Evolutionary conservation across 768 basidiomycete species (phyloP).

Genomic region (Cystoderma amianthinum): DNA sequence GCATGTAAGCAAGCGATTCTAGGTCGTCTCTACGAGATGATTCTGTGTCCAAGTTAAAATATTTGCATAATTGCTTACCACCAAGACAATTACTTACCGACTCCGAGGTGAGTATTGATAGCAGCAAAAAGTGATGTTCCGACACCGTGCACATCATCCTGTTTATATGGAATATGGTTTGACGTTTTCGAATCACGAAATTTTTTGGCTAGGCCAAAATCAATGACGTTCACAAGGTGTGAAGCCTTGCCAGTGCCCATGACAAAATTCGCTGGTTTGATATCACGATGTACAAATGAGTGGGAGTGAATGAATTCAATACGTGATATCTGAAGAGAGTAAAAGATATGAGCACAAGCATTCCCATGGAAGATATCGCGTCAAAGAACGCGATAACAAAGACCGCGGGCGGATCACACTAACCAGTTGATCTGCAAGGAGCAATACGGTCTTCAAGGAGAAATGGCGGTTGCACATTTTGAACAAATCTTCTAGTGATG

Average conservation of each 20-base stretch:
- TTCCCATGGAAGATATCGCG: neutral
- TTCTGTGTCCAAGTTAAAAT: constrained; percentile 31
- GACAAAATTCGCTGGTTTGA: constrained; percentile 98
- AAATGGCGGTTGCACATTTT: constrained; percentile 90
- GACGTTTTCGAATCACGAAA: constrained; percentile 62
- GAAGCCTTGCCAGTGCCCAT: constrained; percentile 67
- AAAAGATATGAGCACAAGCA: neutral
- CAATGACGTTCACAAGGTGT: constrained; percentile 84
- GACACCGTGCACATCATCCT: constrained; percentile 71
- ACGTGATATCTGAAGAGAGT: constrained; percentile 68
- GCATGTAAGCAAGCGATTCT: constrained; percentile 77
- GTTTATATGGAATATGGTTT: constrained; percentile 65
- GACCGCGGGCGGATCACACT: constrained; percentile 19
- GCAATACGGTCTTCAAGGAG: constrained; percentile 87
- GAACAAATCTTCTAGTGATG: constrained; percentile 82
- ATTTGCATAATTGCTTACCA: neutral
- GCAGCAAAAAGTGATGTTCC: constrained; percentile 74
- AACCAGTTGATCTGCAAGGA: constrained; percentile 93
- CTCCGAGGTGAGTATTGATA: constrained; percentile 69
- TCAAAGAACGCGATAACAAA: neutral
- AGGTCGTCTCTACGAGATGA: constrained; percentile 75
- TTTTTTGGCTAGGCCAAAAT: constrained; percentile 81
- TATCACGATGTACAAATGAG: constrained; percentile 92
- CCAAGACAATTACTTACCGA: constrained; percentile 52
- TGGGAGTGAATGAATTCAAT: constrained; percentile 96